Evolutionary conservation across 1,139 yeast genomes (phyloP).

Genomic region (Hansenula sp.): DNA sequence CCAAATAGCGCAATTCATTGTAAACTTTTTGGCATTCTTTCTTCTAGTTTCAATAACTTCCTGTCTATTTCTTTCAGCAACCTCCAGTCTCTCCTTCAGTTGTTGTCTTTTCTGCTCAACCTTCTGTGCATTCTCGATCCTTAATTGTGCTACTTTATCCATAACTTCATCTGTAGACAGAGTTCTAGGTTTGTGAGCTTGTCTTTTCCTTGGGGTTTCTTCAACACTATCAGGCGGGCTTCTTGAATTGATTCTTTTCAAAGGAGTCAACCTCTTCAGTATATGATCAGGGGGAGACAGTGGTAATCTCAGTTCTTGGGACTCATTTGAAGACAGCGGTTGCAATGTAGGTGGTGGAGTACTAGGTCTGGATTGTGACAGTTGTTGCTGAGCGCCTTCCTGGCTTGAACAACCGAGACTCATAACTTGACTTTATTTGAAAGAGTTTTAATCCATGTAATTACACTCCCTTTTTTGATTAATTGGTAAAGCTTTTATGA

Average conservation of each 20-base stretch:
- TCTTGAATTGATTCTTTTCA: neutral
- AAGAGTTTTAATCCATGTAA: no score
- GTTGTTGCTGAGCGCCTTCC: no score
- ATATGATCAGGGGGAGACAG: constrained; percentile 7
- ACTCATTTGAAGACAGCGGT: neutral
- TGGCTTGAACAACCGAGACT: no score
- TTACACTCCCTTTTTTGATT: no score
- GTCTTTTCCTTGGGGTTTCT: neutral
- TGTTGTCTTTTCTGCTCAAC: neutral
- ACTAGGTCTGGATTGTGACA: no score
- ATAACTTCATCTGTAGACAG: neutral
- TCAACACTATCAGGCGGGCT: neutral
- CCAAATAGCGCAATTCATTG: neutral
- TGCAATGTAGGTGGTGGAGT: neutral
- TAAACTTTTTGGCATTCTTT: neutral
- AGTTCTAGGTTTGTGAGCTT: neutral
- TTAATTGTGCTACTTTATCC: neutral
- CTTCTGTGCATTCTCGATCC: neutral
- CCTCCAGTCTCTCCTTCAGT: neutral
- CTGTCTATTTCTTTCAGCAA: neutral
- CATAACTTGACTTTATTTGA: no score
- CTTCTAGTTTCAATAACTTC: neutral
- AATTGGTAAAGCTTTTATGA: no score
- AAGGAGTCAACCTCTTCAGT: constrained; percentile 6
- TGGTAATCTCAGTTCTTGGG: neutral